These are phyloP conservation scores for Carex scoparia DNA, from an alignment of 176 grass and related monocot genomes.

Conservation along the genomic window DNA sequence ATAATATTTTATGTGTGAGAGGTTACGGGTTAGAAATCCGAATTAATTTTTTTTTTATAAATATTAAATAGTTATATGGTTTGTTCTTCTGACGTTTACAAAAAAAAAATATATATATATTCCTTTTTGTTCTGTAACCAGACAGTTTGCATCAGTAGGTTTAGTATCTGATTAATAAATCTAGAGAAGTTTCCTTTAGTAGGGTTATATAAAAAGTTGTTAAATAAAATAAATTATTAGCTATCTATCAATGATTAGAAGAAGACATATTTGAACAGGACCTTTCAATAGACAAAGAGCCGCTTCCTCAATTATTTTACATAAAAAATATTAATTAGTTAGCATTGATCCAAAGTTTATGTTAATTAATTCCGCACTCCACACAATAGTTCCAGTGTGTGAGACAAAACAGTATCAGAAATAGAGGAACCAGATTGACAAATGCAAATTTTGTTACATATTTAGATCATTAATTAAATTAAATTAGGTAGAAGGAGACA, in stretches of 20 bases:
- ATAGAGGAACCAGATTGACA: neutral
- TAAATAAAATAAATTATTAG: neutral
- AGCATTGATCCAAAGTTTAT: neutral
- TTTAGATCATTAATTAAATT: neutral
- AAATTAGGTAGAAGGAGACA: neutral
- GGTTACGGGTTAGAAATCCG: no score
- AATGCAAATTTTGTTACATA: neutral
- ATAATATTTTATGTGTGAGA: no score
- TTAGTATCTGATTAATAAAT: no score
- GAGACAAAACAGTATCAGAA: conserved; percentile 2
- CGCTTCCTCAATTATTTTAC: neutral
- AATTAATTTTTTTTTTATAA: no score
- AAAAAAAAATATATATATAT: no score
- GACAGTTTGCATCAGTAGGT: neutral
- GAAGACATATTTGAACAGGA: neutral
- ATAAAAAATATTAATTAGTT: neutral
- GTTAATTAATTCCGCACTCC: neutral
- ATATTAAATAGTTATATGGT: no score
- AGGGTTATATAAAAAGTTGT: neutral
- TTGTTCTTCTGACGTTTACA: no score
- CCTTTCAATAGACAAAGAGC: neutral
- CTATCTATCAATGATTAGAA: neutral
- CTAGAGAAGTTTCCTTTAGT: no score
- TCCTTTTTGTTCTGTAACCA: neutral
- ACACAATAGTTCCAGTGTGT: neutral